These are phyloP conservation scores for Urostyla sp. DNA, from an alignment of 73 alveolate genomes.

Conservation along the genomic window DNA sequence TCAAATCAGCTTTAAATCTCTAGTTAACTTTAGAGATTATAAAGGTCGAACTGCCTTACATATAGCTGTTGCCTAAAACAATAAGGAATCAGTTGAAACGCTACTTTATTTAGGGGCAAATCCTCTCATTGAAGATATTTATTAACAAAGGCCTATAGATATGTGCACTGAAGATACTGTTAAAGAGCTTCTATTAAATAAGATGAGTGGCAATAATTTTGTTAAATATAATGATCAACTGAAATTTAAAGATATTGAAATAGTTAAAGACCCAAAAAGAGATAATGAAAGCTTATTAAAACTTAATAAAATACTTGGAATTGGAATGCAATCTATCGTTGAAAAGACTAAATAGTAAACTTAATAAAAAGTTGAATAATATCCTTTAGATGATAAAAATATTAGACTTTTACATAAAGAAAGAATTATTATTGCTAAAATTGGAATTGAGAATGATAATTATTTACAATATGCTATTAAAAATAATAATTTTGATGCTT, in stretches of 20 bases:
- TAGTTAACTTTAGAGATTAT: conserved; percentile 50
- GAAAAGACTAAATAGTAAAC: neutral
- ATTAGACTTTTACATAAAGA: conserved; percentile 7
- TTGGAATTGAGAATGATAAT: conserved; percentile 61
- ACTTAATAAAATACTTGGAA: too few relatives aligned
- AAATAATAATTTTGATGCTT: conserved; percentile 40
- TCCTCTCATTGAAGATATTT: conserved; percentile 48
- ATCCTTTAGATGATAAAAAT: conserved; percentile 41
- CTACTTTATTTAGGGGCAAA: conserved; percentile 43
- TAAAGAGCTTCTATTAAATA: conserved; percentile 18
- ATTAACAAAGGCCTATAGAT: conserved; percentile 57
- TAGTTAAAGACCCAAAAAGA: too few relatives aligned
- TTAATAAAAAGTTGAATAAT: neutral
- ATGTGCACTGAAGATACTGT: conserved; percentile 35
- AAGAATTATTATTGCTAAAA: conserved; percentile 8
- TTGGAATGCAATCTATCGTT: neutral
- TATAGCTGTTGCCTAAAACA: conserved; percentile 43
- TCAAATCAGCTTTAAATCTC: neutral
- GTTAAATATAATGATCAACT: too few relatives aligned
- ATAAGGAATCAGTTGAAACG: conserved; percentile 36
- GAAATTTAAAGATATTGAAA: too few relatives aligned
- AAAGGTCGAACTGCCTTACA: conserved; percentile 62
- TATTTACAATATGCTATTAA: conserved; percentile 57
- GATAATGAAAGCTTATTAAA: too few relatives aligned
- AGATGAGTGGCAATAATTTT: conserved; percentile 49